phyloP scores from a whole-genome alignment of 2,329 filamentous ascomycete genomes.

The Microascus cirrosus region DNA sequence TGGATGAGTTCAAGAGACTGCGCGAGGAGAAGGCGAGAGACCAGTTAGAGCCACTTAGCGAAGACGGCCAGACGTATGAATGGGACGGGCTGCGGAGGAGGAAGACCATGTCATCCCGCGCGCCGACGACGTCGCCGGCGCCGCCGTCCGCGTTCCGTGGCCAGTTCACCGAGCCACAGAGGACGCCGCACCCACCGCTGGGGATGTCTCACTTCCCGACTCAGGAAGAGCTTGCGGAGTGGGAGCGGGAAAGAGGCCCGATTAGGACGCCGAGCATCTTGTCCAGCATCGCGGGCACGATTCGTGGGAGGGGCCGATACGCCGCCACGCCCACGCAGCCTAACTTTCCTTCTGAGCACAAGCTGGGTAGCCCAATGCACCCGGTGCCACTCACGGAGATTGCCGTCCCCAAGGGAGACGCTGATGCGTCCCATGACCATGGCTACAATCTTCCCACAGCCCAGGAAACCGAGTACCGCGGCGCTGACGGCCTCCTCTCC shows the following conservation, averaged over 20 bases:
- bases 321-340: conserved; percentile 17
- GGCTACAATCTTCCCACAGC: conserved; percentile 26
- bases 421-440: conserved; percentile 19
- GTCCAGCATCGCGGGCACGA: conserved; percentile 46
- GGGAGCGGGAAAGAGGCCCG: conserved; percentile 29
- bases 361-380: conserved; percentile 43
- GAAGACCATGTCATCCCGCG: conserved; percentile 31
- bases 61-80: conserved; percentile 64
- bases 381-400: conserved; percentile 55
- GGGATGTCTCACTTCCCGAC: conserved; percentile 80
- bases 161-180: conserved; percentile 20
- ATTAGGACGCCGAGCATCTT: conserved; percentile 27
- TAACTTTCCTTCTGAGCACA: conserved; percentile 21
- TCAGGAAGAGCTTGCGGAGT: conserved; percentile 42
- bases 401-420: conserved; percentile 30
- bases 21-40: conserved; percentile 67
- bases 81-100: conserved; percentile 85
- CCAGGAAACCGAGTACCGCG: conserved; percentile 31
- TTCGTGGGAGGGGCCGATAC: conserved; percentile 27
- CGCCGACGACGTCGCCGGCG: conserved; percentile 7
- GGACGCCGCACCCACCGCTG: conserved; percentile 56
- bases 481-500: conserved; percentile 35
- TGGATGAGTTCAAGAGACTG: conserved; percentile 66
- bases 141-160: conserved; percentile 17
- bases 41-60: conserved; percentile 61